Evolutionary conservation across 2,329 filamentous ascomycete genomes (phyloP), one percentile per base, ranked within the genome.

Genomic region (Gremmenia infestans): DNA sequence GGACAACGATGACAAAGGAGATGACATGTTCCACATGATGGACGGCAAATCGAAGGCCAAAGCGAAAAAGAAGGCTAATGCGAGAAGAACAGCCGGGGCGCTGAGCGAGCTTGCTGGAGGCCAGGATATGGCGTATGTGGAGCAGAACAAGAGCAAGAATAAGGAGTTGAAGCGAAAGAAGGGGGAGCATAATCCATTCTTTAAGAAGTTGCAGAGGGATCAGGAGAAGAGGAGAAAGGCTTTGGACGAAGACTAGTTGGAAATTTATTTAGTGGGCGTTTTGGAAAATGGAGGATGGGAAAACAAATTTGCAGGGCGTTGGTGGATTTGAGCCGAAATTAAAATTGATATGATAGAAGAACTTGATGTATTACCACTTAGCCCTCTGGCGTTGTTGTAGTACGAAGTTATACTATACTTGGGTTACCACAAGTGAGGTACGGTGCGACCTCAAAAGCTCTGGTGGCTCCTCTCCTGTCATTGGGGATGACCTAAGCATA

Each of bases 91-190:
- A 28, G 94, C 92, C 0, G 93, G 91, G 23, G 91, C 86, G 12
- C 78, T 99, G 54, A 87, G 86, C 50, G 92, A 95, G 65, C 79
- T 97, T 54, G 91, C 89, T 54, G 94, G 94, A 55, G 94, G 92
- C 0, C 89, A 96, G 69, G 90, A 95, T 69, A 97, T 99, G 94
- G 92, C 93, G n/a, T 97, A 93, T 70, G 84, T 91, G 55, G 89
- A 93, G 72, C 86, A 89, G 72, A 91, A 89, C 72, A 87, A 86
- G 76, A 85, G 80, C 65, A 78, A 80, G 62, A 90, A 89, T 67
- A 86, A 84, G 73, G 77, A 79, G 60, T 72, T 86, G 66, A 87
- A 85, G 75, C 81, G 83, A 68, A 82, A 83, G 65, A 75, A 75
- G 53, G 75, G 72, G n/a, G 75, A 79, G 58, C 81, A 81, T 61